Evolutionary conservation across 768 basidiomycete species (phyloP), one percentile per base, ranked within the genome.

Genomic region (Lepiota subincarnata): DNA sequence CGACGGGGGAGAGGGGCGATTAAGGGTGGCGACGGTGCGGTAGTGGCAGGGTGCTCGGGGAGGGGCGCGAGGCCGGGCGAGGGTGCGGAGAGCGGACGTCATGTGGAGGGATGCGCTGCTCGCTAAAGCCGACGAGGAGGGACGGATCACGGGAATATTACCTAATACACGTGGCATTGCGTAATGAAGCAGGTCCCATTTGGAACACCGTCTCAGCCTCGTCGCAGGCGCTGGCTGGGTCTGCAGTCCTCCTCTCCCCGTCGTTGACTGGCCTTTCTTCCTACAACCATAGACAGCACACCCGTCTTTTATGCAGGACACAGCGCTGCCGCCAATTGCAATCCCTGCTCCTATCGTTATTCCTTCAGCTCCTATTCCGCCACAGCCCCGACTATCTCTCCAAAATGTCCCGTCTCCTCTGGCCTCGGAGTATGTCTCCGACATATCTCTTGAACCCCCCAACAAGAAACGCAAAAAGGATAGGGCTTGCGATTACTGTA

Each of bases 1-100:
- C 0, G 87, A 79, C 1, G 86, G 87, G 0, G 93, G 93, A 0
- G 82, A 70, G 0, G 92, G 92, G 0, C 82, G 77, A 47, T 73
- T 75, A 22, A 85, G 64, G 0, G 61, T 67, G 7, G 77, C 68
- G 46, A 68, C 58, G 42, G 62, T 55, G 24, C 65, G 60, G 19
- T 12, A 59, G 60, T 16, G 51, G 8, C 20, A 13, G 37, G 11
- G 36, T 13, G 18, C 4, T 7, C 35, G 14, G 13, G 8, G 26
- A 18, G 38, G n/a, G 12, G 24, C 4, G 22, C 16, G 18, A n/a
- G 6, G 46, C 8, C n/a, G 31, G n/a, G 46, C 5, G 11, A 24
- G 36, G 24, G 36, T 12, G 31, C 31, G 31, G 36, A 46, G 34
- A 19, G 31, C 12, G 37, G 26, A 35, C 6, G 37, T 14, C 45